phyloP scores from a whole-genome alignment of 805 yeast species.

The Barnettozyma sp. region DNA sequence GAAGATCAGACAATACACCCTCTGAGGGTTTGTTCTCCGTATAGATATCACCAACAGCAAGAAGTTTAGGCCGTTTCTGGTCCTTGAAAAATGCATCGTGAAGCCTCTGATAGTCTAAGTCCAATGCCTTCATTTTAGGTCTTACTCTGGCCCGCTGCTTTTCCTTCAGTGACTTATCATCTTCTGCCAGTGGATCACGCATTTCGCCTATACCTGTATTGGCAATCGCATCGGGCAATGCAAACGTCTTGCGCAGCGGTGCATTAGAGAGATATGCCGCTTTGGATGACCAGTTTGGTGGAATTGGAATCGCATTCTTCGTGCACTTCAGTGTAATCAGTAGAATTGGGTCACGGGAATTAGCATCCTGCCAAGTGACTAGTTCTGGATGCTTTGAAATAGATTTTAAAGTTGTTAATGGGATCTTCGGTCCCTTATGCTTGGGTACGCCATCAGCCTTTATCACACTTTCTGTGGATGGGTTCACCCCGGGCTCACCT shows the following conservation, averaged over 20 bases:
- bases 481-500: conserved; percentile 7
- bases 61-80: conserved; percentile 67
- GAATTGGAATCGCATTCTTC: conserved; percentile 69
- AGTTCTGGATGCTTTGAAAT: conserved; percentile 56
- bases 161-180: conserved; percentile 54
- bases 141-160: conserved; percentile 77
- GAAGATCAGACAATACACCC: background rate
- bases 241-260: conserved; percentile 62
- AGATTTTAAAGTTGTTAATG: conserved; percentile 63
- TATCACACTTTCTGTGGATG: conserved; percentile 2
- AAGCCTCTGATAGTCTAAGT: conserved; percentile 75
- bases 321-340: conserved; percentile 56
- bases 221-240: conserved; percentile 67
- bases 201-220: conserved; percentile 84
- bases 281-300: conserved; percentile 77
- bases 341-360: conserved; percentile 71
- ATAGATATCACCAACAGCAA: conserved; percentile 68
- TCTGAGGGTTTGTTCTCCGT: conserved; percentile 67
- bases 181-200: conserved; percentile 52
- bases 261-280: conserved; percentile 59
- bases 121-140: conserved; percentile 81
- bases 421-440: conserved; percentile 51
- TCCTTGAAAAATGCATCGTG: conserved; percentile 82
- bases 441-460: conserved; percentile 35
- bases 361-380: conserved; percentile 84